Conservation (phyloP, 106 monocot genomes). For the Platanthera guangdongensis region DNA sequence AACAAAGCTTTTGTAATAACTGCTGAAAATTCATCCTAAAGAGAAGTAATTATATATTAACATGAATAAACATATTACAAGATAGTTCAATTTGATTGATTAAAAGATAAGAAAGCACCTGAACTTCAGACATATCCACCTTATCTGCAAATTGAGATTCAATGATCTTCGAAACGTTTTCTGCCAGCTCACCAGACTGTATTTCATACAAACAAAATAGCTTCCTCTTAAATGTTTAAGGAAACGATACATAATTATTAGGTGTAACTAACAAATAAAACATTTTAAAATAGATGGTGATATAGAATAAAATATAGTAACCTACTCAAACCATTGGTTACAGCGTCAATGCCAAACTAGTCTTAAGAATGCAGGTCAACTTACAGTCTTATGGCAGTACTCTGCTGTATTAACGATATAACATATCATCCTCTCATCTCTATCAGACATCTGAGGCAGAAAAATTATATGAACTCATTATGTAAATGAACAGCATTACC, state of each 20-base stretch:
- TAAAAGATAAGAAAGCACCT: conserved; percentile 34
- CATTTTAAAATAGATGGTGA: background rate
- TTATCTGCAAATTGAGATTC: conserved; percentile 74
- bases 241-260: background rate
- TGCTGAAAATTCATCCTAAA: conserved; percentile 94
- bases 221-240: background rate
- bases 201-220: background rate
- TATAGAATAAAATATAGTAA: background rate
- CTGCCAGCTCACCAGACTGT: conserved; percentile 96
- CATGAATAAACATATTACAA: background rate
- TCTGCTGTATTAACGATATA: conserved; percentile 98
- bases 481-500: background rate
- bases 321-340: background rate
- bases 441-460: conserved; percentile 71
- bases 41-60: background rate
- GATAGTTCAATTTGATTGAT: background rate
- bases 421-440: conserved; percentile 96
- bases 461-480: conserved; percentile 7
- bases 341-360: conserved; percentile 1
- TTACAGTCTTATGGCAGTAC: conserved; percentile 94
- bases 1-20: conserved; percentile 89
- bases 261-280: background rate
- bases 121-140: conserved; percentile 95
- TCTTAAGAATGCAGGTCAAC: conserved; percentile 7
- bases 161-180: conserved; percentile 95